phyloP scores from a whole-genome alignment of 2,329 filamentous ascomycete genomes.

The Alternaria longipes region DNA sequence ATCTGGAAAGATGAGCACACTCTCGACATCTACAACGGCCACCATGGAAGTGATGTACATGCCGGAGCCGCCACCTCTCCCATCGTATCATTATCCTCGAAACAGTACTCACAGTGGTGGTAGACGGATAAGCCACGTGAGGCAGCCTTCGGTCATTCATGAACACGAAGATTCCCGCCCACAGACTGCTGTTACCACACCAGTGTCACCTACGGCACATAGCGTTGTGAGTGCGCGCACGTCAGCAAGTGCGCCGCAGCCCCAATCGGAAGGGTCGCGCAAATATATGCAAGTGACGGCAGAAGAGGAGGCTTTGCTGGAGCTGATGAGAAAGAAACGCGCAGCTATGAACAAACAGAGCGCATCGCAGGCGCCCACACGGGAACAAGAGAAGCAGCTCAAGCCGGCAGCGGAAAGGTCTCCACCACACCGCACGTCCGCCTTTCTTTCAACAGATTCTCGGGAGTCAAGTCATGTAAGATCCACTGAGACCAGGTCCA shows the following conservation, averaged over 20 bases:
- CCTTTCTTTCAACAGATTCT: constrained; percentile 37
- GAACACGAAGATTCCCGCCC: constrained; percentile 47
- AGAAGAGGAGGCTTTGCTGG: constrained; percentile 60
- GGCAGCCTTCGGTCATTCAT: constrained; percentile 51
- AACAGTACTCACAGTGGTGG: constrained; percentile 32
- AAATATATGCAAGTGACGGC: constrained; percentile 60
- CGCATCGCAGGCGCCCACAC: constrained; percentile 49
- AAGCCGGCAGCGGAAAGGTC: constrained; percentile 25
- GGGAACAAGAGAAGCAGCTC: constrained; percentile 44
- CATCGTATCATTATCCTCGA: constrained; percentile 28
- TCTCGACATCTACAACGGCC: constrained; percentile 47
- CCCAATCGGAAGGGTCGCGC: constrained; percentile 37
- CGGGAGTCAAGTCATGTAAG: constrained; percentile 39
- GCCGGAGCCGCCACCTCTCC: constrained; percentile 35
- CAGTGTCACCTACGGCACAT: constrained; percentile 37
- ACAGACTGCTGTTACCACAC: constrained; percentile 33
- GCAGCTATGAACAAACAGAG: constrained; percentile 56
- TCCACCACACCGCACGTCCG: constrained; percentile 34
- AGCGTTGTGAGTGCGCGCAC: constrained; percentile 45
- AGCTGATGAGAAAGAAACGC: constrained; percentile 60
- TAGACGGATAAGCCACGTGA: constrained; percentile 41
- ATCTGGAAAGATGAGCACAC: constrained; percentile 44
- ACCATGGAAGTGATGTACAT: constrained; percentile 54
- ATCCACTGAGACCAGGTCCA: constrained; percentile 27
- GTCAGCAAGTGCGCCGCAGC: constrained; percentile 47